Percentiles rank a stretch among this genome's conserved stretches.
Conservation (phyloP, 2,329 filamentous ascomycete genomes). For the Teratosphaeria zuluensis region DNA sequence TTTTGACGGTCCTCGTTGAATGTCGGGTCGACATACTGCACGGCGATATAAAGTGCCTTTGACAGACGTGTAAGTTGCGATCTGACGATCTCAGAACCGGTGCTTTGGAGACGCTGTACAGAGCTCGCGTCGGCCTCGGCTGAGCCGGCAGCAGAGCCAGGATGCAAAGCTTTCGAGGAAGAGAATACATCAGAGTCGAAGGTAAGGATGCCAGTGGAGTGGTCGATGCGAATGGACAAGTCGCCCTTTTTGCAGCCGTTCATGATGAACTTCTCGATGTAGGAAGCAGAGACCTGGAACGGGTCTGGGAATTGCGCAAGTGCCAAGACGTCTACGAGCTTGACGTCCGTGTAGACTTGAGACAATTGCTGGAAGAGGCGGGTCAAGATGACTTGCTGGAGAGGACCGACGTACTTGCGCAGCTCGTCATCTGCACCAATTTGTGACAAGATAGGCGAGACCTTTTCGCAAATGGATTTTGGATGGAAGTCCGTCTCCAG, state of each 20-base stretch:
- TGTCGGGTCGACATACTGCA: conserved; percentile 86
- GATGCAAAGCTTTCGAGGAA: conserved; percentile 82
- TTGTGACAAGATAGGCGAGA: conserved; percentile 87
- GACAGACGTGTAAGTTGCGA: conserved; percentile 87
- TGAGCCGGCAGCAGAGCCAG: conserved; percentile 74
- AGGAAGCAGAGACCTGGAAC: conserved; percentile 81
- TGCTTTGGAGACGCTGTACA: conserved; percentile 93
- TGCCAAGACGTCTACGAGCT: conserved; percentile 84
- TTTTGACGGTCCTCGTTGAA: conserved; percentile 75
- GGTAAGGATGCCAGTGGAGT: conserved; percentile 87
- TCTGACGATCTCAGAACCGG: conserved; percentile 92
- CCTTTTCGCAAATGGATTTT: conserved; percentile 97
- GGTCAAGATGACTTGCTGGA: conserved; percentile 97
- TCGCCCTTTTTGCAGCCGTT: conserved; percentile 99
- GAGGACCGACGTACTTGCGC: conserved; percentile 89
- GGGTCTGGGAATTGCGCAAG: conserved; percentile 94
- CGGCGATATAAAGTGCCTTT: conserved; percentile 84
- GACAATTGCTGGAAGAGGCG: conserved; percentile 98
- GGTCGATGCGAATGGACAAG: conserved; percentile 88
- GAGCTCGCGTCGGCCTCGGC: conserved; percentile 75
- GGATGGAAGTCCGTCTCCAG: conserved; percentile 98
- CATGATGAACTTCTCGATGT: conserved; percentile 99
- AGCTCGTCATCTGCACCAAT: conserved; percentile 92
- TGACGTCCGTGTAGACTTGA: conserved; percentile 96
- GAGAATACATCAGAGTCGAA: conserved; percentile 99